Conservation (phyloP, 2,329 filamentous ascomycete species). For the Aspergillus udagawae region DNA sequence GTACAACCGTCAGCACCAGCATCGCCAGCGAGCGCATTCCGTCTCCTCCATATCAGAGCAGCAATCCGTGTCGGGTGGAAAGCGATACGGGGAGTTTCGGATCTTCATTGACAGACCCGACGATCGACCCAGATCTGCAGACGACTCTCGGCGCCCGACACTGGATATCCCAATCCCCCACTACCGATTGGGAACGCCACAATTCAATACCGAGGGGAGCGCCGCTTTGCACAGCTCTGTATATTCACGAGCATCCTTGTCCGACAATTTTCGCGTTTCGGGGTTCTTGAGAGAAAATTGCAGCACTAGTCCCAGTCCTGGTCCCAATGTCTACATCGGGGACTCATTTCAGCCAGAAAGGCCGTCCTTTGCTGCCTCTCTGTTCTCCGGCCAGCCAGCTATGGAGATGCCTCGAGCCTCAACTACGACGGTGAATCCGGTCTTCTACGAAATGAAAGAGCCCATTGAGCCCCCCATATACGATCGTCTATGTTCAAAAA, state of each 20-base stretch:
- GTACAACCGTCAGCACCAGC: constrained; percentile 18
- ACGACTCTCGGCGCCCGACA: constrained; percentile 53
- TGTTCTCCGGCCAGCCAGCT: constrained; percentile 32
- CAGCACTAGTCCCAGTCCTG: constrained; percentile 19
- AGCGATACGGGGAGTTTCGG: constrained; percentile 65
- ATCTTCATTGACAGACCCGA: constrained; percentile 73
- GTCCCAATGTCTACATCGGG: constrained; percentile 22
- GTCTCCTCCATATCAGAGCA: constrained; percentile 72
- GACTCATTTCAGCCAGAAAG: constrained; percentile 22
- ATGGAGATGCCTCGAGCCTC: constrained; percentile 30
- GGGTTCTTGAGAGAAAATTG: constrained; percentile 45
- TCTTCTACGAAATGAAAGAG: constrained; percentile 52
- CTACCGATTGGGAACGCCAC: constrained; percentile 76
- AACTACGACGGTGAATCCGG: constrained; percentile 36
- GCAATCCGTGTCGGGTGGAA: constrained; percentile 32
- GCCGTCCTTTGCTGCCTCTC: constrained; percentile 34
- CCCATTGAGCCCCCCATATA: constrained; percentile 66
- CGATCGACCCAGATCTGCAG: constrained; percentile 61
- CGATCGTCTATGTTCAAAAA: constrained; percentile 73
- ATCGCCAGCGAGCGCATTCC: constrained; percentile 64
- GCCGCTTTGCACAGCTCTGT: constrained; percentile 77
- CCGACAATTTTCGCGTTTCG: constrained; percentile 67
- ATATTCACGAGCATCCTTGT: constrained; percentile 62
- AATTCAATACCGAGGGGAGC: constrained; percentile 72
- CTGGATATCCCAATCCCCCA: constrained; percentile 76